Conservation (phyloP, 345 rosid species). For the Citrus glauca region DNA sequence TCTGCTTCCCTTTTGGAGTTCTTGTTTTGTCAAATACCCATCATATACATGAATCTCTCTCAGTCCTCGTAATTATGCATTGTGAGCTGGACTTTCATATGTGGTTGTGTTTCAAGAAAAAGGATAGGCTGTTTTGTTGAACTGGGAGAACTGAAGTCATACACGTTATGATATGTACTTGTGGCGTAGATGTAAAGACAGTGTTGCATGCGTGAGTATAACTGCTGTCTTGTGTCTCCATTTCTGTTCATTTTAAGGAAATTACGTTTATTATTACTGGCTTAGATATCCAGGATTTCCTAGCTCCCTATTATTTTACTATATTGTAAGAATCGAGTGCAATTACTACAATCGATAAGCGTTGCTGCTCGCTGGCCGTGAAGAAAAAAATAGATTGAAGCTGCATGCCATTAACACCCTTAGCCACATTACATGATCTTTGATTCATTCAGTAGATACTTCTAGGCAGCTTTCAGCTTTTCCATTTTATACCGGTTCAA, state of each 20-base stretch:
- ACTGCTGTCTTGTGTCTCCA: not conserved
- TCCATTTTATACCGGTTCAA: slow-evolving; percentile 17
- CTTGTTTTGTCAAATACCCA: not conserved
- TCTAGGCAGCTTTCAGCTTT: slow-evolving; percentile 33
- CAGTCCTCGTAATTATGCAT: not conserved
- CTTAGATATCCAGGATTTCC: not conserved
- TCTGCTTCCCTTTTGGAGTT: not conserved
- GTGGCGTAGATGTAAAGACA: not conserved
- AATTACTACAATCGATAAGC: not conserved
- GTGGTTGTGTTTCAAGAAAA: not conserved
- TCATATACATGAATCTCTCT: too few species aligned
- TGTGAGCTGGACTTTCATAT: not conserved
- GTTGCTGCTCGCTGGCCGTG: not conserved
- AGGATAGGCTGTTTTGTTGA: not conserved
- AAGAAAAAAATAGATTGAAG: not conserved
- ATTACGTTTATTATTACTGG: not conserved
- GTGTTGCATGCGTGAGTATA: not conserved
- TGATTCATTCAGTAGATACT: too few species aligned
- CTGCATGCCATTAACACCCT: not conserved
- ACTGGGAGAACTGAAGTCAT: not conserved
- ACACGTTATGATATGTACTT: not conserved
- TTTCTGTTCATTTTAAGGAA: not conserved
- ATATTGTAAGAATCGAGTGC: not conserved
- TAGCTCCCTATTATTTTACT: not conserved
- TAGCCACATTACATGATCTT: not conserved